phyloP scores from a whole-genome alignment of 495 filamentous ascomycete genomes.

The Penicillium maclennaniae region DNA sequence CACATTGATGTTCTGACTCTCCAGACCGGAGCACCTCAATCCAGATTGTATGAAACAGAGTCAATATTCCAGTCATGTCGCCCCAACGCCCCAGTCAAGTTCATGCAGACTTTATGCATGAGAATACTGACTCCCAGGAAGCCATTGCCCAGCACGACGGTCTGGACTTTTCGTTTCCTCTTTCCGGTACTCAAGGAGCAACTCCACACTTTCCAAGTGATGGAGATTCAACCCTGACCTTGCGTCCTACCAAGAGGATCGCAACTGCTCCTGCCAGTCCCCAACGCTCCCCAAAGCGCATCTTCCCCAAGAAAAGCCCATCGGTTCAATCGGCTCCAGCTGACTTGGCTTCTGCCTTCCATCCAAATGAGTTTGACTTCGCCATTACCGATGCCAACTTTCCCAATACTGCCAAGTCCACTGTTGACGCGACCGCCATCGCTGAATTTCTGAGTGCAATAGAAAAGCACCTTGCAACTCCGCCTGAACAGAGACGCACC shows the following conservation, averaged over 20 bases:
- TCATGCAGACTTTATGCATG: not conserved
- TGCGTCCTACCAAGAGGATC: not conserved
- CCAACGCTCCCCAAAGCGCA: not conserved
- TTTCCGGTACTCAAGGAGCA: not conserved
- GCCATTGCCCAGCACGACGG: too few species aligned
- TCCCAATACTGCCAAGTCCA: not conserved
- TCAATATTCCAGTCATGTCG: not conserved
- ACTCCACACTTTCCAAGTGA: not conserved
- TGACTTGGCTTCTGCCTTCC: not conserved
- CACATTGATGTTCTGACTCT: not conserved
- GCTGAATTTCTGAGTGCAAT: not conserved
- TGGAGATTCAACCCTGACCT: not conserved
- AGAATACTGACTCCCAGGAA: not conserved
- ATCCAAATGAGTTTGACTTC: not conserved
- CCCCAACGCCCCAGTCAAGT: not conserved
- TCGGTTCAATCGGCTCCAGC: not conserved
- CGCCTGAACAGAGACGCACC: not conserved
- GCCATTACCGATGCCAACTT: not conserved
- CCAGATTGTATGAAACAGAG: too few species aligned
- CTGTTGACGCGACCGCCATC: not conserved
- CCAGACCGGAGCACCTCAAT: conserved; percentile 6
- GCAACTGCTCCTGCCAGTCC: not conserved
- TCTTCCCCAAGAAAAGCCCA: not conserved
- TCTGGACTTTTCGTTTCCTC: not conserved
- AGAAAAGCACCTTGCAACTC: not conserved